Percentiles rank a stretch among this genome's conserved stretches.
These are phyloP conservation scores for Phytophthora multivora DNA, from an alignment of 352 stramenopile genomes.

Conservation along the genomic window DNA sequence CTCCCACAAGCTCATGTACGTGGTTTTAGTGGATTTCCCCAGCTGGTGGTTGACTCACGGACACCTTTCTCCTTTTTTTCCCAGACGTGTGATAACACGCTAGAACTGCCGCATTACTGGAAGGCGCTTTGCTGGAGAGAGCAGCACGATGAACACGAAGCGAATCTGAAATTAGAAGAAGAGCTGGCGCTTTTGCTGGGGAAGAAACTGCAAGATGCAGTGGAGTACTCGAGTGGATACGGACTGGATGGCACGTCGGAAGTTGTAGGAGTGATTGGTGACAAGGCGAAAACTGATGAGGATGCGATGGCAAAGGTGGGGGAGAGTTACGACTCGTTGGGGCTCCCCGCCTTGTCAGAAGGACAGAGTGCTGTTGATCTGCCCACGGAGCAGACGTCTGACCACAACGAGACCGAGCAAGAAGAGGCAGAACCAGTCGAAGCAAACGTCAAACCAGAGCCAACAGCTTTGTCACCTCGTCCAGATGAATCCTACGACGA, in stretches of 20 bases:
- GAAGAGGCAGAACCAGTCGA: neutral
- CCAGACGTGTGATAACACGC: conserved; percentile 80
- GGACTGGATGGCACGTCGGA: conserved; percentile 56
- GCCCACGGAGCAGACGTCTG: conserved; percentile 1
- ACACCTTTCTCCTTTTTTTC: conserved; percentile 1
- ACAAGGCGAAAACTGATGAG: no score
- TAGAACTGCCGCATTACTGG: conserved; percentile 81
- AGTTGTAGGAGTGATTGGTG: conserved; percentile 22
- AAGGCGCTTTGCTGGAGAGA: conserved; percentile 64
- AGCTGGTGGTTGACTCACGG: neutral
- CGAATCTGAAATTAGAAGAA: conserved; percentile 38
- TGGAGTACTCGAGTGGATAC: conserved; percentile 74
- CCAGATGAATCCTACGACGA: conserved; percentile 62
- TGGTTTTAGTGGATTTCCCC: neutral
- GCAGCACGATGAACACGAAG: conserved; percentile 32
- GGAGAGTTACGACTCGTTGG: conserved; percentile 73
- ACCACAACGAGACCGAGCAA: conserved; percentile 5
- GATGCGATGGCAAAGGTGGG: conserved; percentile 28
- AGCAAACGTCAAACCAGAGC: neutral
- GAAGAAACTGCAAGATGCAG: conserved; percentile 56
- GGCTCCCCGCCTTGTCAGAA: conserved; percentile 48
- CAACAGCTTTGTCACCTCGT: conserved; percentile 11
- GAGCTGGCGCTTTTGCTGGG: conserved; percentile 48
- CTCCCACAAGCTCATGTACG: conserved; percentile 75
- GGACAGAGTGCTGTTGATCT: conserved; percentile 13